Base-by-base conservation (phyloP, 768 basidiomycete genomes). In the Tricholoma sp. region DNA sequence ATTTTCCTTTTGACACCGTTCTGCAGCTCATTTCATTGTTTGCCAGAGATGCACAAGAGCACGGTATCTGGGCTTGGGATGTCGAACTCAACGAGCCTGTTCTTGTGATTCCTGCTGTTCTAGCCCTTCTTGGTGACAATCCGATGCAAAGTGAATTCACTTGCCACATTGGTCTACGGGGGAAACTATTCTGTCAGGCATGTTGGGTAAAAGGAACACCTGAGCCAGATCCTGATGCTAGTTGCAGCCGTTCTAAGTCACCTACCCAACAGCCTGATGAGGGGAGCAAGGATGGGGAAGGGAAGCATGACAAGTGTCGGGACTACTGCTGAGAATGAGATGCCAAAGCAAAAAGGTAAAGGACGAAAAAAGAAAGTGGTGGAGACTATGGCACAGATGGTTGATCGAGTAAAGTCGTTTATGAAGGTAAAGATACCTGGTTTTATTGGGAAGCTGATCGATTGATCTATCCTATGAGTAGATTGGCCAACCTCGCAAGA, bases 71-170 rank as follows among this genome's bases (percentile, higher is more conserved):
- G 67, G 76, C 73, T 2, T 79, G 71, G 69, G 77, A 79, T 52
- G 62, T 55, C 22, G 32, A 51, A 0, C 8, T 32, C 0, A 57
- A 69, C 4, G 73, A 75, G 54, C 50, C 57, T 0, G 64, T 72
- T 2, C 61, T 75, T 2, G 29, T 76, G 0, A 61, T 76, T 35
- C 69, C 69, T 0, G 52, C 29, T 2, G 59, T 74, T 4, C 62
- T 75, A 0, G 72, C 71, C 0, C 31, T 76, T 9, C 65, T 73
- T 0, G 78, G 77, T 0, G 76, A 81, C 57, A 79, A 81, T 59
- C 79, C 76, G 0, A 79, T 78, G 78, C 74, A 73, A 32, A 72
- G 76, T 46, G 74, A 79, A 60, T 63, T 79, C 57, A 70, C 76
- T 0, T 79, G 71, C 50, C 80, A 81, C 50, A 71, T 78, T 56